These are phyloP conservation scores for Cytospora piceae DNA, from an alignment of 2,329 filamentous ascomycete species.

Conservation along the genomic window DNA sequence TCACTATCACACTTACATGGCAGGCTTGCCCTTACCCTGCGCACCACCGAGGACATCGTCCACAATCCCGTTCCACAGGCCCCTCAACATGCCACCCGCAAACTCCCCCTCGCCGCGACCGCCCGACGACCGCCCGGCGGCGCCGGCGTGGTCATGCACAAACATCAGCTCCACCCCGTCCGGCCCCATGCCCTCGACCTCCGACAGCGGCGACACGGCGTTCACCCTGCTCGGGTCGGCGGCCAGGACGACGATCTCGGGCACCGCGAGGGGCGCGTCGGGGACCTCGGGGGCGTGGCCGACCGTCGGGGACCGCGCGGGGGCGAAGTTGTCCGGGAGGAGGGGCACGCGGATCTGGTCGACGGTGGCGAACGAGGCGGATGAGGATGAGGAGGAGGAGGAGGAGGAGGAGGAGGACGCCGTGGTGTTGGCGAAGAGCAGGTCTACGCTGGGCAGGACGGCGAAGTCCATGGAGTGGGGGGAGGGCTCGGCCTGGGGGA, in stretches of 20 bases:
- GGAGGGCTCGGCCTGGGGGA: conserved; percentile 36
- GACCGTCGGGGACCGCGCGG: conserved; percentile 45
- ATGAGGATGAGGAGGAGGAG: conserved; percentile 38
- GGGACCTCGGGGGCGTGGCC: conserved; percentile 48
- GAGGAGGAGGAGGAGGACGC: conserved; percentile 36
- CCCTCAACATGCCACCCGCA: conserved; percentile 52
- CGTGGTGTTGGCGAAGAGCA: conserved; percentile 33
- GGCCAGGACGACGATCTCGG: conserved; percentile 60
- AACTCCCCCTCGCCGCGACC: conserved; percentile 39
- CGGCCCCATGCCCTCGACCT: conserved; percentile 61
- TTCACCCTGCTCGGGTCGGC: conserved; percentile 58
- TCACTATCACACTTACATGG: conserved; percentile 21
- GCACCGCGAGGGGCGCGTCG: conserved; percentile 46
- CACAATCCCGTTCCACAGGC: conserved; percentile 61
- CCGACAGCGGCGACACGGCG: conserved; percentile 55
- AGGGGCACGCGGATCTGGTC: conserved; percentile 56
- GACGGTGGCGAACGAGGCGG: conserved; percentile 23
- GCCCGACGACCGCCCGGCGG: background rate
- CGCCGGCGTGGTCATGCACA: conserved; percentile 44
- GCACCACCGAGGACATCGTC: conserved; percentile 48
- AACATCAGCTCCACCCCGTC: conserved; percentile 62
- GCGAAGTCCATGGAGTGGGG: conserved; percentile 53
- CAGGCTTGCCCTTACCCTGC: conserved; percentile 36
- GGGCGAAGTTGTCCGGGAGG: conserved; percentile 61
- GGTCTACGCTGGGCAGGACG: conserved; percentile 53